phyloP scores from a whole-genome alignment of 225 moss, liverwort and hornwort species.

The Antitrichia curtipendula region DNA sequence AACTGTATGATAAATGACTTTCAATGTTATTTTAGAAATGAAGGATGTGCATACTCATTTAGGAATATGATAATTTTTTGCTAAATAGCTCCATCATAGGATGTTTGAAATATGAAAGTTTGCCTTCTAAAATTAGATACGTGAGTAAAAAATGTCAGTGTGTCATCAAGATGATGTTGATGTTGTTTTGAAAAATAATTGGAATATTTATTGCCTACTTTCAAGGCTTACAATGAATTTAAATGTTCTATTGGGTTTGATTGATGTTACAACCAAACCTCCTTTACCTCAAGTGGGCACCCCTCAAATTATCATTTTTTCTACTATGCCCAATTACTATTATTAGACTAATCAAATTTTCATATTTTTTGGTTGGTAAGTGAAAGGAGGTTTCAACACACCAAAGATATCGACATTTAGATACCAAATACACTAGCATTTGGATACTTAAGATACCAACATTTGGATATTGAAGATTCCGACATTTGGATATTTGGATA shows the following conservation, averaged over 20 bases:
- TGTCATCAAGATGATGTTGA: not conserved
- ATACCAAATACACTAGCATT: accelerated
- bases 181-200: not conserved
- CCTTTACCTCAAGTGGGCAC: accelerated
- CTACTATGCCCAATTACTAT: not conserved
- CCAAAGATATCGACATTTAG: not conserved
- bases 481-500: no score
- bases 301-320: accelerated
- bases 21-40: accelerated
- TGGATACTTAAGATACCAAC: accelerated
- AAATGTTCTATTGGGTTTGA: not conserved
- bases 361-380: not conserved
- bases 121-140: no score
- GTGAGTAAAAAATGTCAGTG: not conserved
- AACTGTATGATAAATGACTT: not conserved
- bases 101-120: not conserved
- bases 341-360: not conserved
- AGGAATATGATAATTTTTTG: not conserved
- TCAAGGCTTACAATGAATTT: not conserved
- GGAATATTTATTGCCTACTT: not conserved
- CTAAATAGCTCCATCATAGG: no score
- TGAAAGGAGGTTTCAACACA: not conserved
- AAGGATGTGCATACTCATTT: not conserved
- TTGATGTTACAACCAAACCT: not conserved
- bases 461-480: not conserved